These are phyloP conservation scores for Ormosia semicastrata DNA, from an alignment of 306 rosid genomes.

Conservation along the genomic window DNA sequence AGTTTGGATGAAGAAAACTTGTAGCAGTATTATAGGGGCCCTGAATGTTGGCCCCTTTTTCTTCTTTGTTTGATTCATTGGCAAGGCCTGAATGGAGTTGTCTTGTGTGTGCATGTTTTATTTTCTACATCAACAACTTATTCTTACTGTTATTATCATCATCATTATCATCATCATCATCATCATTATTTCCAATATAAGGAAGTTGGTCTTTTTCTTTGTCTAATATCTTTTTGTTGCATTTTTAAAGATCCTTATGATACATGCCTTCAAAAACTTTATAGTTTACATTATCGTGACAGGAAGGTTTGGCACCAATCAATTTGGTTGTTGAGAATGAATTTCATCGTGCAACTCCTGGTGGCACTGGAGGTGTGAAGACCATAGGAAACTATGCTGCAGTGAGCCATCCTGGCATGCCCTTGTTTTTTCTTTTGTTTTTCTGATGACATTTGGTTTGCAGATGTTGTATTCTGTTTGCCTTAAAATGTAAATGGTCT, in stretches of 20 bases:
- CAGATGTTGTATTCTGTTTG: not conserved
- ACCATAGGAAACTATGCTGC: constrained; percentile 99
- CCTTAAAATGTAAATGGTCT: constrained; percentile 16
- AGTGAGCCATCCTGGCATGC: constrained; percentile 46
- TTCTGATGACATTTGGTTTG: constrained; percentile 4
- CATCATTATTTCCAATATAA: not conserved
- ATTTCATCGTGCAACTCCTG: constrained; percentile 96
- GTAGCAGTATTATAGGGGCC: not conserved
- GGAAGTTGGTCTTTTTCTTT: not conserved
- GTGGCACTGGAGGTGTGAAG: constrained; percentile 99
- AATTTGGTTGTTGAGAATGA: constrained; percentile 82
- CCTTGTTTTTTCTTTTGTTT: constrained; percentile 17
- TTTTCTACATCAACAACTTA: constrained; percentile 9
- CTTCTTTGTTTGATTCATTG: not conserved
- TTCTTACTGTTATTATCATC: not conserved
- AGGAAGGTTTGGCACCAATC: constrained; percentile 97
- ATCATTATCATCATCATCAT: not conserved
- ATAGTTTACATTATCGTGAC: constrained; percentile 28
- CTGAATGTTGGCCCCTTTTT: not conserved
- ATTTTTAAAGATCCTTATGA: not conserved
- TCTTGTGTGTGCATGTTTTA: not conserved
- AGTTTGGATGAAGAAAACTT: not conserved
- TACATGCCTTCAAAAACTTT: not conserved
- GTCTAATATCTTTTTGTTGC: not conserved
- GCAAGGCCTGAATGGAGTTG: constrained; percentile 1